Percentiles rank a stretch among this genome's conserved stretches.
phyloP scores from a whole-genome alignment of 2,329 filamentous ascomycete species.

The Beauveria sp. region DNA sequence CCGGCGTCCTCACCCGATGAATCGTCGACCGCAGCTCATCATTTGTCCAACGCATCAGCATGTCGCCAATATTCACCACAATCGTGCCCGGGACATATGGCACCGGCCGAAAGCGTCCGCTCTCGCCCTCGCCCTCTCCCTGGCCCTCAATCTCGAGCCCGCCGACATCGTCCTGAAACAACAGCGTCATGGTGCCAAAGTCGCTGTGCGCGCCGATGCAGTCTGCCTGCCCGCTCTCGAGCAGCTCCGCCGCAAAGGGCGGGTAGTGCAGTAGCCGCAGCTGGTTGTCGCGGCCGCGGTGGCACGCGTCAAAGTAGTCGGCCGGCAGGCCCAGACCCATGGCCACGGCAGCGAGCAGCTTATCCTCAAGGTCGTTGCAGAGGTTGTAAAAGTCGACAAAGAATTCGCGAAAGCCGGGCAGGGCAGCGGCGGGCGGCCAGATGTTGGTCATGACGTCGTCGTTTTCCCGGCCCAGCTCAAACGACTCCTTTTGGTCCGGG shows the following conservation, averaged over 20 bases:
- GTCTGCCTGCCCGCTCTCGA: slow-evolving; percentile 20
- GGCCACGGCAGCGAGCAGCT: slow-evolving; percentile 71
- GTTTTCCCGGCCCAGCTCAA: slow-evolving; percentile 29
- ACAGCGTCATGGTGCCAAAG: slow-evolving; percentile 26
- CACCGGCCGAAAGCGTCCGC: slow-evolving; percentile 19
- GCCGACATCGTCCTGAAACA: slow-evolving; percentile 23
- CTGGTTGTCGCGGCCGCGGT: slow-evolving; percentile 51
- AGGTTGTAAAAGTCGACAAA: slow-evolving; percentile 55
- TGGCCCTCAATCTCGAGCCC: slow-evolving; percentile 39
- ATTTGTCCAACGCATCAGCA: slow-evolving; percentile 33
- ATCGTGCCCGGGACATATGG: slow-evolving; percentile 26
- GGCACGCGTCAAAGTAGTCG: slow-evolving; percentile 59
- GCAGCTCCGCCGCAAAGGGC: slow-evolving; percentile 21
- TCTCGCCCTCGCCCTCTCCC: not conserved
- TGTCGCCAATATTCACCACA: slow-evolving; percentile 32
- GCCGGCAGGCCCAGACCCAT: slow-evolving; percentile 62
- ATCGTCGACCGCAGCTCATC: slow-evolving; percentile 26
- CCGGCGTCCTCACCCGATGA: slow-evolving; percentile 36
- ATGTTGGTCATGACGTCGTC: slow-evolving; percentile 23
- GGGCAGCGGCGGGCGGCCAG: slow-evolving; percentile 20
- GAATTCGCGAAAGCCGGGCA: slow-evolving; percentile 19
- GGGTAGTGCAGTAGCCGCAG: slow-evolving; percentile 52
- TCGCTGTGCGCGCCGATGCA: slow-evolving; percentile 27
- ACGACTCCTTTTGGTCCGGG: slow-evolving; percentile 30
- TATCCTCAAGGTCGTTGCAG: slow-evolving; percentile 63